phyloP scores from a whole-genome alignment of 129 eudicot species.

The Tagetes erecta region DNA sequence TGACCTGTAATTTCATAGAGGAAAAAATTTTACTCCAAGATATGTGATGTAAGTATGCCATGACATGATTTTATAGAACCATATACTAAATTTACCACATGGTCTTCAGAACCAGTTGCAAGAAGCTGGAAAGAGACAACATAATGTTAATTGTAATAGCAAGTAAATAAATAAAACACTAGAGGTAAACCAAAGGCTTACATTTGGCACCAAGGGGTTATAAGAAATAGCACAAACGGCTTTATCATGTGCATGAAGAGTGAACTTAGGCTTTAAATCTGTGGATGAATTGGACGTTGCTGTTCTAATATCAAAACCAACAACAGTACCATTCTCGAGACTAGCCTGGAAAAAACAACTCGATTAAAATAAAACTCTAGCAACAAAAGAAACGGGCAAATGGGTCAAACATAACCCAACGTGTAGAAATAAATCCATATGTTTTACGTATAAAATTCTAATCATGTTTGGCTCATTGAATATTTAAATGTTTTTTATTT shows the following conservation, averaged over 20 bases:
- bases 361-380: not conserved
- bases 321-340: slow-evolving; percentile 76
- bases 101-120: slow-evolving; percentile 93
- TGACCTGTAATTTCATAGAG: slow-evolving; percentile 50
- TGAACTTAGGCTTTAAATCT: slow-evolving; percentile 61
- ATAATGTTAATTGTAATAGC: not conserved
- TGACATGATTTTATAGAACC: not conserved
- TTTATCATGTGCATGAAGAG: slow-evolving; percentile 96
- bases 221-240: slow-evolving; percentile 75
- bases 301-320: slow-evolving; percentile 73
- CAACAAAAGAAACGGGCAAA: not conserved
- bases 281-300: slow-evolving; percentile 53
- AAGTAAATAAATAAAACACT: not conserved
- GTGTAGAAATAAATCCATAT: not conserved
- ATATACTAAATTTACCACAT: slow-evolving; percentile 54
- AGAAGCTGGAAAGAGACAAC: slow-evolving; percentile 65
- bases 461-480: not conserved
- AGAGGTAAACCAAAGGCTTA: slow-evolving; percentile 8
- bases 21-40: not conserved
- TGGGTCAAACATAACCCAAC: not conserved
- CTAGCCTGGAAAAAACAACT: slow-evolving; percentile 56
- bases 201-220: slow-evolving; percentile 68
- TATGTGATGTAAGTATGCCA: slow-evolving; percentile 2
- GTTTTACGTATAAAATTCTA: not conserved
- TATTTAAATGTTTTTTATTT: not conserved